Percentiles rank a stretch among this genome's conserved stretches.
phyloP scores from a whole-genome alignment of 805 yeast genomes.

The Starmerella stigmatis region DNA sequence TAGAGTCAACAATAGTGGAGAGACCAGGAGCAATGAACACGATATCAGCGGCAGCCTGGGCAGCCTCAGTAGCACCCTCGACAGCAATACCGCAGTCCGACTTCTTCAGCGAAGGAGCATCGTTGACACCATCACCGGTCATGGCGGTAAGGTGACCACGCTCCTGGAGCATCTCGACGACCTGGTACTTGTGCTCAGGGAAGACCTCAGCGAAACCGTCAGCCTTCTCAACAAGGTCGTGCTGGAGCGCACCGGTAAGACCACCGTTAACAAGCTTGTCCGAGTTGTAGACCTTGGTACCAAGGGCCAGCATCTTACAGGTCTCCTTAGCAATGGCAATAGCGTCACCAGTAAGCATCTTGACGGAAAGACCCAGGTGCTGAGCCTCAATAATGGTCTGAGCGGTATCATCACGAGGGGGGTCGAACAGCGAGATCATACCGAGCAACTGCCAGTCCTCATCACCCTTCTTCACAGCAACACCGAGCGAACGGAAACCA shows the following conservation, averaged over 20 bases:
- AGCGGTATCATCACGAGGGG: constrained; percentile 98
- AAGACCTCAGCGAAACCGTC: constrained; percentile 98
- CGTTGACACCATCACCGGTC: constrained; percentile 99
- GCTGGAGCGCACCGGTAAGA: constrained; percentile 95
- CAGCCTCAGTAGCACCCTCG: constrained; percentile 96
- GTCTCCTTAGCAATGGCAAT: constrained; percentile 98
- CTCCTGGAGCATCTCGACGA: constrained; percentile 87
- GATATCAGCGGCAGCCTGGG: constrained; percentile 93
- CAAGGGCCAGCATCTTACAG: constrained; percentile 93
- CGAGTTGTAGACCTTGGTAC: constrained; percentile 93
- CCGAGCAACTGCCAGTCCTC: constrained; percentile 98
- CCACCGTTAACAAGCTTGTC: constrained; percentile 94
- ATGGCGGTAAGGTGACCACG: constrained; percentile 96
- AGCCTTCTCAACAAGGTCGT: constrained; percentile 94
- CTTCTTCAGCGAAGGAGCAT: constrained; percentile 94
- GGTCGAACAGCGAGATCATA: constrained; percentile 98
- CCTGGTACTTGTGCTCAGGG: constrained; percentile 96
- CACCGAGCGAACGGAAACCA: constrained; percentile 98
- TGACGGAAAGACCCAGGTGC: constrained; percentile 84
- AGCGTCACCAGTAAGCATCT: constrained; percentile 98
- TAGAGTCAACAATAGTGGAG: constrained; percentile 87
- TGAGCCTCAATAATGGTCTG: constrained; percentile 88
- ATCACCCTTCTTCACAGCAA: constrained; percentile 97
- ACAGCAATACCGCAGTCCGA: constrained; percentile 96
- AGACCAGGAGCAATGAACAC: constrained; percentile 93